phyloP scores from a whole-genome alignment of 768 basidiomycete species.

The Trametes villosa region DNA sequence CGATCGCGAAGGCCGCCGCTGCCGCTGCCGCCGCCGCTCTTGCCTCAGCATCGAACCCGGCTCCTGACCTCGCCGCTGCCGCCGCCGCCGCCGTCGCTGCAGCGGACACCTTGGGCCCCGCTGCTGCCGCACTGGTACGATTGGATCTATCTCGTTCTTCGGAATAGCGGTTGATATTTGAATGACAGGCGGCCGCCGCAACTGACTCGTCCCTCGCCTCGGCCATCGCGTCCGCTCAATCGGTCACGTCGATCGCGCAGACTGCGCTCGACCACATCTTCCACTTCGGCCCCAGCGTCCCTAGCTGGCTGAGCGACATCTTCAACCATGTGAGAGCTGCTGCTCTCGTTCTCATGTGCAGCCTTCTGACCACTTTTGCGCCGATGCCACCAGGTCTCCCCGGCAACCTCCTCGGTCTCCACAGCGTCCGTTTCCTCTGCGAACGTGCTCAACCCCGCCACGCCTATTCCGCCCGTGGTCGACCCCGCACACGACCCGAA shows the following conservation, averaged over 20 bases:
- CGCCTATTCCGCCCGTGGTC: constrained; percentile 1
- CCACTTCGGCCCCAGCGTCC: neutral
- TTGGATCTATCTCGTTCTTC: neutral
- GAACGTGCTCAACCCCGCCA: constrained; percentile 1
- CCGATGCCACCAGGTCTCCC: too few relatives aligned
- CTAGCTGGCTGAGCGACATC: neutral
- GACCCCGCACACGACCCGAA: constrained; percentile 6
- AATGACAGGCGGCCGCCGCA: neutral
- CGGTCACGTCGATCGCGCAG: neutral
- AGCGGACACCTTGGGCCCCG: neutral
- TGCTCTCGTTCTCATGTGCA: too few relatives aligned
- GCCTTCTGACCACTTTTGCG: too few relatives aligned
- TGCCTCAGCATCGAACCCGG: neutral
- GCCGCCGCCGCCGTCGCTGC: neutral
- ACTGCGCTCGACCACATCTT: neutral
- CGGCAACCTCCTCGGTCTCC: neutral
- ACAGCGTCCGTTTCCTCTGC: neutral
- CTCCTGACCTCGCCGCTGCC: neutral
- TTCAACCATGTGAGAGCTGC: neutral
- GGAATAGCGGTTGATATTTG: neutral
- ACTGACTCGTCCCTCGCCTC: neutral
- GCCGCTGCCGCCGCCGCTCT: neutral
- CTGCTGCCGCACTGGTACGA: constrained; percentile 8
- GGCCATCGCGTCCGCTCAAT: neutral
- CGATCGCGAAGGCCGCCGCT: neutral